Evolutionary conservation across 345 rosid species (phyloP), one percentile per base, ranked within the genome.

Genomic region (Clarkia xantiana): DNA sequence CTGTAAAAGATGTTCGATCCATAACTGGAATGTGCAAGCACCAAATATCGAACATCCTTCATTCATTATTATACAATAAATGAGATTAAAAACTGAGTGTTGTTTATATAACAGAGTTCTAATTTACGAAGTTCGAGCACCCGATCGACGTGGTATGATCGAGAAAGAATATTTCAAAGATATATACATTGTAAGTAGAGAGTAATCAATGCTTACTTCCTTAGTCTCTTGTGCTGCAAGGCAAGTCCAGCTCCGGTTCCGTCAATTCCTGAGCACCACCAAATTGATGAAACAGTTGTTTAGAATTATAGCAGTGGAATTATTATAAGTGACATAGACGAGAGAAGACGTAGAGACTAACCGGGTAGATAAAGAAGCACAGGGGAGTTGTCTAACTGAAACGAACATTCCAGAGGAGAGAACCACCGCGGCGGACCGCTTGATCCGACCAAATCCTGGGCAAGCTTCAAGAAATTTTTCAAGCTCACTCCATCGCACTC

Each of bases 21-120:
- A 47, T 75, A 14, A 72, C 73, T 10, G 96, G 94, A 57, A 80
- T 83, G 69, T 87, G 90, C 72, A 87, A 61, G 73, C 87, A 81
- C 77, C 84, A 73, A 20, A 76, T 57, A 46, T 83, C 72, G 59
- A 78, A 83, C 51, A 83, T 67, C 78, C 94, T 87, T 55, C 60
- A 64, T 67, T 23, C n/a, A n/a, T n/a, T n/a, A n/a, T 4, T 29
- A 23, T 25, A 22, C 11, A 11, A 14, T 18, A 16, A 19, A 42
- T 11, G 11, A 40, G 18, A 2, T 14, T 17, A 18, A 18, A 3
- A 14, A 13, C n/a, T 14, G 16, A 14, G 14, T 49, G 0, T 49
- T 19, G 40, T 14, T n/a, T n/a, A n/a, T n/a, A n/a, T n/a, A n/a
- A n/a, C n/a, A n/a, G n/a, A n/a, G n/a, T n/a, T n/a, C n/a, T n/a